These are phyloP conservation scores for Aureobasidium lini DNA, from an alignment of 2,329 filamentous ascomycete genomes.

Conservation along the genomic window DNA sequence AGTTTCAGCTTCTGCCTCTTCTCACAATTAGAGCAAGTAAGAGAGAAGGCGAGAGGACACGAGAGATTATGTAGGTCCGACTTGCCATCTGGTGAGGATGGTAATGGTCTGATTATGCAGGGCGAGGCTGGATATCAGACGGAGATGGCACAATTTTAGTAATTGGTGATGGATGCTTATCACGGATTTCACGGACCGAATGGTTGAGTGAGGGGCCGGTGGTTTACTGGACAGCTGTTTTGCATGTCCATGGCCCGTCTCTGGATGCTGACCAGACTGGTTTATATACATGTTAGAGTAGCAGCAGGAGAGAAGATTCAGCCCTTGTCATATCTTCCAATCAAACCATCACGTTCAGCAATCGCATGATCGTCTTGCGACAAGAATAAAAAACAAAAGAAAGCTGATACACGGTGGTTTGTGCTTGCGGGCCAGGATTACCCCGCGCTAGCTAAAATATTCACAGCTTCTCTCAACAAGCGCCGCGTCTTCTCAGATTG, in stretches of 20 bases:
- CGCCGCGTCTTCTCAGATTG: background rate
- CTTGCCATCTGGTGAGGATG: background rate
- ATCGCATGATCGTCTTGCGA: background rate
- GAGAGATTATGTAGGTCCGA: background rate
- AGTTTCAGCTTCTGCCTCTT: background rate
- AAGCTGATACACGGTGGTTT: slow-evolving; percentile 8
- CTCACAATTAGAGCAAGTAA: background rate
- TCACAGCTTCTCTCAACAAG: slow-evolving; percentile 3
- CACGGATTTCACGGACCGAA: slow-evolving; percentile 2
- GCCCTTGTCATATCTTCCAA: too few species aligned
- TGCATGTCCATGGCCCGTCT: background rate
- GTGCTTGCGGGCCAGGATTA: background rate
- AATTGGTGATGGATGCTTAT: slow-evolving; percentile 6
- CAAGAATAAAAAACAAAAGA: background rate
- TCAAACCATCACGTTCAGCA: background rate
- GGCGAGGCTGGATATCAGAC: background rate
- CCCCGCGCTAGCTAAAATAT: slow-evolving; percentile 5
- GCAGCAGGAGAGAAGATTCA: too few species aligned
- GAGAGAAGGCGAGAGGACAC: background rate
- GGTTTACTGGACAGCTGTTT: background rate
- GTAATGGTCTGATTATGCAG: background rate
- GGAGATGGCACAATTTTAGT: slow-evolving; percentile 8
- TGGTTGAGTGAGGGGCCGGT: slow-evolving; percentile 10
- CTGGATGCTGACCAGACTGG: background rate
- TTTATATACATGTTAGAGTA: background rate